Evolutionary conservation across 2,329 filamentous ascomycete species (phyloP).

Genomic region (Cercospora nicotianae): DNA sequence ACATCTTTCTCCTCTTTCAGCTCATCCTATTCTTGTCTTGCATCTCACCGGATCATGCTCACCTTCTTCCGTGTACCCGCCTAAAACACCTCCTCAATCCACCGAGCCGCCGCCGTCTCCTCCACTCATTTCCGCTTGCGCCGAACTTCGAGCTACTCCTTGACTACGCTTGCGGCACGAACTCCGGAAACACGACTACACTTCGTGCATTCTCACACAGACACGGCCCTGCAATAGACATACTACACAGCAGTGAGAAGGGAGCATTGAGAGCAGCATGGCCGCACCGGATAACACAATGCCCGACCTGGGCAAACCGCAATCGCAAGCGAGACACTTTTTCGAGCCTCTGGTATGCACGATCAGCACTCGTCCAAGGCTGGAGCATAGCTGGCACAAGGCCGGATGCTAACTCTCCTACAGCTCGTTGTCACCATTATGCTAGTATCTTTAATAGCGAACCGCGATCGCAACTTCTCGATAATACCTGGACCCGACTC

Average conservation of each 20-base stretch:
- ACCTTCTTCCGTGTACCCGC: neutral
- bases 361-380: neutral
- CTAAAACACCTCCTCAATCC: neutral
- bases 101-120: neutral
- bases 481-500: slow-evolving; percentile 26
- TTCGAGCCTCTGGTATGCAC: slow-evolving; percentile 33
- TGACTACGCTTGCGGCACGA: neutral
- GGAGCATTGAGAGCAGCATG: neutral
- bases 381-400: neutral
- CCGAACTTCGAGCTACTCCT: neutral
- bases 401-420: slow-evolving; percentile 12
- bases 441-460: slow-evolving; percentile 44
- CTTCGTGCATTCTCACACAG: neutral
- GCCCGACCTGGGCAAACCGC: slow-evolving; percentile 30
- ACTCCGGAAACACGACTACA: neutral
- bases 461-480: slow-evolving; percentile 42
- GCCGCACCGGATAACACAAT: slow-evolving; percentile 9
- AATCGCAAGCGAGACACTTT: slow-evolving; percentile 30
- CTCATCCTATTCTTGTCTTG: neutral
- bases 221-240: neutral
- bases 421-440: slow-evolving; percentile 48
- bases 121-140: neutral
- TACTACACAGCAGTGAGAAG: neutral
- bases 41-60: slow-evolving; percentile 1
- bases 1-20: neutral